A percentile compares a stretch with the other conserved stretches of the same genome.
Evolutionary conservation across 768 basidiomycete genomes (phyloP).

Genomic region (Mycena crocata): DNA sequence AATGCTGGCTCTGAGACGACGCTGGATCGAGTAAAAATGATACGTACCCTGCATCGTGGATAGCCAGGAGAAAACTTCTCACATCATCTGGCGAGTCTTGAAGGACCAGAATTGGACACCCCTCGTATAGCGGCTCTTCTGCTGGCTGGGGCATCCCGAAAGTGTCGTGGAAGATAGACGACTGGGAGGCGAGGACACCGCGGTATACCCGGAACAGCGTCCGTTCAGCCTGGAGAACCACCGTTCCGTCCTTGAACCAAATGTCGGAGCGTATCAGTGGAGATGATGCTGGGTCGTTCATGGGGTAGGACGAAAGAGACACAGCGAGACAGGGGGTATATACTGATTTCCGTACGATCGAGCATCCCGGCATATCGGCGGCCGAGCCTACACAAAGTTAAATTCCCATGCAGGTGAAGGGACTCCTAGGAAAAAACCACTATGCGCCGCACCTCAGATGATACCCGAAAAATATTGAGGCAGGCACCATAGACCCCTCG

Average conservation of each 20-base stretch:
- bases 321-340: too few species aligned
- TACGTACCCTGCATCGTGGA: conserved; percentile 1
- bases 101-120: background rate
- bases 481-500: too few species aligned
- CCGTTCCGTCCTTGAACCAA: conserved; percentile 19
- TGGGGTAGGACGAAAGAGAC: too few species aligned
- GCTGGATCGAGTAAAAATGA: background rate
- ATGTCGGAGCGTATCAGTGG: conserved; percentile 1
- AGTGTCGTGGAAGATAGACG: conserved; percentile 13
- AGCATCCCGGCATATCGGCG: too few species aligned
- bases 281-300: too few species aligned
- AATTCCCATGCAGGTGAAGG: too few species aligned
- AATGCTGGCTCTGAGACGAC: background rate
- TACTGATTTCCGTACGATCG: too few species aligned
- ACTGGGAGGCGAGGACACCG: conserved; percentile 12
- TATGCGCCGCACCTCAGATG: too few species aligned
- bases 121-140: background rate
- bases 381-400: too few species aligned
- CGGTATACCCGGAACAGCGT: conserved; percentile 18
- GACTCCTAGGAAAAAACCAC: too few species aligned
- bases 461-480: too few species aligned
- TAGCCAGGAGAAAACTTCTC: background rate
- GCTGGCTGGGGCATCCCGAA: conserved; percentile 16
- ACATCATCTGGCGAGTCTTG: conserved; percentile 9
- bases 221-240: conserved; percentile 3